Evolutionary conservation across 73 alveolate species (phyloP).

Genomic region (Blepharisma japonicum): DNA sequence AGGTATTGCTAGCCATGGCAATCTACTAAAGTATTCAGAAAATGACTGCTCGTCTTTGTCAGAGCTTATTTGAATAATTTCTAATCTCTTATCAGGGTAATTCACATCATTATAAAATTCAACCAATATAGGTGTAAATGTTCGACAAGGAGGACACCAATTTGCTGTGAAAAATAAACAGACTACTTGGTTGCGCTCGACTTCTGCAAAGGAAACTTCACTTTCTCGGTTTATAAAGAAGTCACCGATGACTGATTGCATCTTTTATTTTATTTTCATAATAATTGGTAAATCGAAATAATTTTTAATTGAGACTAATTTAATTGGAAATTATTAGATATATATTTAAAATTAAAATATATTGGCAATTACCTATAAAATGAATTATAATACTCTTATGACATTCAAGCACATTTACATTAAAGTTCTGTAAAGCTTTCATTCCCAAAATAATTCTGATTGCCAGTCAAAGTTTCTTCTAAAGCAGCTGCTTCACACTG

Average conservation of each 20-base stretch:
- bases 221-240: slow-evolving; percentile 27
- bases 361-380: no score
- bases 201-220: slow-evolving; percentile 41
- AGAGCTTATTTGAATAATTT: slow-evolving; percentile 76
- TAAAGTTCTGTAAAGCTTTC: no score
- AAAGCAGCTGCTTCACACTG: slow-evolving; percentile 25
- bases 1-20: slow-evolving; percentile 88
- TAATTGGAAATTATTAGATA: no score
- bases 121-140: slow-evolving; percentile 76
- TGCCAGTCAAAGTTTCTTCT: not conserved
- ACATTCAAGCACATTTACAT: no score
- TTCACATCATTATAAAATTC: slow-evolving; percentile 83
- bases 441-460: no score
- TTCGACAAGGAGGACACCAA: slow-evolving; percentile 88
- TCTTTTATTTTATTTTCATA: not conserved
- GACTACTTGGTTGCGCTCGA: slow-evolving; percentile 44
- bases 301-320: no score
- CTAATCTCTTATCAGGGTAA: slow-evolving; percentile 63
- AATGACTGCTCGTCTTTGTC: slow-evolving; percentile 74
- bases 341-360: no score
- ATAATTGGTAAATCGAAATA: no score
- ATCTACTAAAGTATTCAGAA: slow-evolving; percentile 59
- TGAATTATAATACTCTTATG: no score
- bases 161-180: slow-evolving; percentile 69
- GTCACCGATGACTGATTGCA: slow-evolving; percentile 28